A percentile compares a stretch with the other conserved stretches of the same genome.
Conservation (phyloP, 2,329 filamentous ascomycete species). For the Trichophyton verrucosum region DNA sequence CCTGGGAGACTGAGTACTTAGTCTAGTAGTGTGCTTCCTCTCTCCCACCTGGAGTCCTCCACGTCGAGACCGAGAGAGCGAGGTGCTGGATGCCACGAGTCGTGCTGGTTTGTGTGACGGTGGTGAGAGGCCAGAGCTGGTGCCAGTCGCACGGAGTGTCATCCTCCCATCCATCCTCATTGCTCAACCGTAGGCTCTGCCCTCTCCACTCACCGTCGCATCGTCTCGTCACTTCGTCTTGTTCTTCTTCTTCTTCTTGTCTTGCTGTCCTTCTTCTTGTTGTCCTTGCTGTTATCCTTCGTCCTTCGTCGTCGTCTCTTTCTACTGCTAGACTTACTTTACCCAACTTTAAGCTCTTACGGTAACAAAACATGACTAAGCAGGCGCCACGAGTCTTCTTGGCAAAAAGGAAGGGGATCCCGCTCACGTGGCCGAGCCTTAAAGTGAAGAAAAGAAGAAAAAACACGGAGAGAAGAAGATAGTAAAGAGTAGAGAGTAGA, state of each 20-base stretch:
- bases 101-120: constrained; percentile 1
- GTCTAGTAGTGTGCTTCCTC: background rate
- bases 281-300: too few species aligned
- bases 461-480: background rate
- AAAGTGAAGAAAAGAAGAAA: background rate
- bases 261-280: too few species aligned
- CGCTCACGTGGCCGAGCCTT: constrained; percentile 2
- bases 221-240: too few species aligned
- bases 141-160: background rate
- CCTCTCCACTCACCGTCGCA: too few species aligned
- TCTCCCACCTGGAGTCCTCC: background rate
- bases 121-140: background rate
- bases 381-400: constrained; percentile 1
- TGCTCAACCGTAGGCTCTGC: background rate
- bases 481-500: background rate
- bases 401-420: background rate
- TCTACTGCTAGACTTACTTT: too few species aligned
- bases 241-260: too few species aligned
- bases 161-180: background rate
- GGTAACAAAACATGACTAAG: background rate
- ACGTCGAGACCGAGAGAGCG: background rate
- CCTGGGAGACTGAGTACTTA: too few species aligned
- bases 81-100: background rate
- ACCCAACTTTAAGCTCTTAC: background rate
- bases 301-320: background rate